Conservation (phyloP, 2,329 filamentous ascomycete genomes). For the Cyclaneusma minus region DNA sequence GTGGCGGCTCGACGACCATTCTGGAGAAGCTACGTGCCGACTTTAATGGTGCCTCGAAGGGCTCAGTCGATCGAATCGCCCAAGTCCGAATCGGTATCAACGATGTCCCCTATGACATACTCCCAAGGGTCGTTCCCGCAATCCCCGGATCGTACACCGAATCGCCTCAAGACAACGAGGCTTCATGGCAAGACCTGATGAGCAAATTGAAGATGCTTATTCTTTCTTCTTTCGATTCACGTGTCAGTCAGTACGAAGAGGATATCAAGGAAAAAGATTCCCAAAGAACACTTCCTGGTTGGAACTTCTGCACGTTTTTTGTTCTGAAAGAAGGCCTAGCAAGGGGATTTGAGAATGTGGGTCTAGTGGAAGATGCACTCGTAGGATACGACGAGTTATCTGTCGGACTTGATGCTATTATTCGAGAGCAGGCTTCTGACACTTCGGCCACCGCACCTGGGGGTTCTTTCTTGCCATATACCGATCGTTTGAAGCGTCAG, state of each 20-base stretch:
- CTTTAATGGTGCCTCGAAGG: slow-evolving; percentile 67
- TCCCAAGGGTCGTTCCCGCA: slow-evolving; percentile 46
- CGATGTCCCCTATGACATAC: slow-evolving; percentile 48
- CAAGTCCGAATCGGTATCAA: slow-evolving; percentile 70
- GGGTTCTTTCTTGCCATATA: slow-evolving; percentile 55
- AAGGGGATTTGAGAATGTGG: slow-evolving; percentile 88
- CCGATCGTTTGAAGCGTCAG: slow-evolving; percentile 53
- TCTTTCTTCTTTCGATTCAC: slow-evolving; percentile 73
- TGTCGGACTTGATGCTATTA: slow-evolving; percentile 68
- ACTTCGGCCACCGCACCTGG: slow-evolving; percentile 50
- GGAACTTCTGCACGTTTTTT: slow-evolving; percentile 99
- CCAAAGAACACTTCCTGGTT: slow-evolving; percentile 75
- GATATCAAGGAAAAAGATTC: slow-evolving; percentile 90
- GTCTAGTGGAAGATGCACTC: slow-evolving; percentile 85
- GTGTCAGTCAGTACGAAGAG: slow-evolving; percentile 90
- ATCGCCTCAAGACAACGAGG: slow-evolving; percentile 61
- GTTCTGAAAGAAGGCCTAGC: slow-evolving; percentile 92
- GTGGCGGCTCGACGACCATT: slow-evolving; percentile 63
- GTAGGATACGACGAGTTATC: slow-evolving; percentile 91
- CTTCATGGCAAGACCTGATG: slow-evolving; percentile 72
- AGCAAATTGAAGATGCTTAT: slow-evolving; percentile 79
- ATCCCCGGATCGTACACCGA: slow-evolving; percentile 52
- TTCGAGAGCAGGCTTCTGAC: slow-evolving; percentile 53
- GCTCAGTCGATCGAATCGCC: slow-evolving; percentile 59
- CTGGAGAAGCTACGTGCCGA: slow-evolving; percentile 82